Percentiles rank a stretch among this genome's conserved stretches.
phyloP scores from a whole-genome alignment of 257 asterid genomes.

The Parsonsia alboflavescens region DNA sequence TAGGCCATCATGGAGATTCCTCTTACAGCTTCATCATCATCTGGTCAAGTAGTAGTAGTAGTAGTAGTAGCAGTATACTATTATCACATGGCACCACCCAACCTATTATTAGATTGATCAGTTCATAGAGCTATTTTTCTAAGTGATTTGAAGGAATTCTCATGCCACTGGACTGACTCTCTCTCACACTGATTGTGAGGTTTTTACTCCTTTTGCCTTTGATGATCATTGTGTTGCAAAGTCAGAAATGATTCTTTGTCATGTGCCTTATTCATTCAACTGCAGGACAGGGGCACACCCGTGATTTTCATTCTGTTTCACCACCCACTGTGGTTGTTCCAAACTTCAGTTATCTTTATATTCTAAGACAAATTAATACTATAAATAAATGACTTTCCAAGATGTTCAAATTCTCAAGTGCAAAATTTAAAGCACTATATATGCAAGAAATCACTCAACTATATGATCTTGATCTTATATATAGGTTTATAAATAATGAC shows the following conservation, averaged over 20 bases:
- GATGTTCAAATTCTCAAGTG: too few species aligned
- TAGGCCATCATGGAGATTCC: background rate
- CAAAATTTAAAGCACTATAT: too few species aligned
- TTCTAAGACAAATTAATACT: too few species aligned
- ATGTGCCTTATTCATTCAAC: background rate
- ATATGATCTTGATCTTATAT: background rate
- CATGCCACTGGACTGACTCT: background rate
- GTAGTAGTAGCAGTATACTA: background rate
- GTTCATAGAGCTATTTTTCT: background rate
- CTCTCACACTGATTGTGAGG: constrained; percentile 1
- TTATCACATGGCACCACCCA: constrained; percentile 3
- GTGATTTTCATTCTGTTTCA: background rate
- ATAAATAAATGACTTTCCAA: too few species aligned
- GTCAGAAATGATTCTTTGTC: constrained; percentile 5
- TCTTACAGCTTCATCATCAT: background rate
- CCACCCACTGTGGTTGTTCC: background rate
- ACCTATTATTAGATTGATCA: background rate
- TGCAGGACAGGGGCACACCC: background rate
- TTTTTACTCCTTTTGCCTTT: background rate
- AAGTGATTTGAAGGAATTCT: background rate
- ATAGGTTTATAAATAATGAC: background rate
- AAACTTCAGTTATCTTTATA: too few species aligned
- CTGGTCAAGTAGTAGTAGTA: background rate
- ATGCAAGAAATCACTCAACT: background rate
- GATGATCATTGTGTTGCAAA: constrained; percentile 5